These are phyloP conservation scores for Bonia amplexicaulis DNA, from an alignment of 176 grass and related monocot genomes.

Conservation along the genomic window DNA sequence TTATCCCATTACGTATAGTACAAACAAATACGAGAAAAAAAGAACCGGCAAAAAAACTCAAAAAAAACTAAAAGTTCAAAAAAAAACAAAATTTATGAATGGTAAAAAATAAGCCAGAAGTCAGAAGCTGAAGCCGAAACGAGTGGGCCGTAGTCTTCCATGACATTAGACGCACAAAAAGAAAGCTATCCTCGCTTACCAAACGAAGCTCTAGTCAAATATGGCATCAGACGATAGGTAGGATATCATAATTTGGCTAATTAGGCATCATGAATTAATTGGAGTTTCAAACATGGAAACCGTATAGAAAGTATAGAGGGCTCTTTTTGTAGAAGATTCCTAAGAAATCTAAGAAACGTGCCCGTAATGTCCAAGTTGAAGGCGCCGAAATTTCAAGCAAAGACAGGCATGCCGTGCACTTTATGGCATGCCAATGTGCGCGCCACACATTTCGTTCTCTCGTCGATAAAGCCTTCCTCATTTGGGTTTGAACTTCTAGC, in stretches of 20 bases:
- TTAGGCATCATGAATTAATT: background rate
- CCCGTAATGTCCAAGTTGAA: background rate
- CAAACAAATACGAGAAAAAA: too few species aligned
- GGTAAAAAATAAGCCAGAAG: too few species aligned
- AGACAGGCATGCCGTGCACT: slow-evolving; percentile 29
- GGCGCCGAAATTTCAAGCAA: background rate
- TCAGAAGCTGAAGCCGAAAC: too few species aligned
- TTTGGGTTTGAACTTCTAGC: too few species aligned
- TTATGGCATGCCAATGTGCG: background rate
- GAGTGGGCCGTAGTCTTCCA: too few species aligned
- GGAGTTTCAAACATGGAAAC: background rate
- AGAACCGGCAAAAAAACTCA: too few species aligned
- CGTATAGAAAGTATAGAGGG: too few species aligned
- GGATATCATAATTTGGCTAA: background rate
- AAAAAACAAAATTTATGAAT: too few species aligned
- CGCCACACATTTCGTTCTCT: slow-evolving; percentile 16
- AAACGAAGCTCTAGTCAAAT: background rate
- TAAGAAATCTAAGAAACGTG: background rate
- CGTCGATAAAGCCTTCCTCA: too few species aligned
- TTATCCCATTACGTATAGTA: too few species aligned
- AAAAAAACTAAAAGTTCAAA: too few species aligned
- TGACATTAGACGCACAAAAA: background rate
- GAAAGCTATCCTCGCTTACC: background rate
- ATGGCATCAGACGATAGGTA: background rate
- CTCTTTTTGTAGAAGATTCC: background rate